phyloP scores from a whole-genome alignment of 1,284 basidiomycete species.

The Wallemia mellicola region DNA sequence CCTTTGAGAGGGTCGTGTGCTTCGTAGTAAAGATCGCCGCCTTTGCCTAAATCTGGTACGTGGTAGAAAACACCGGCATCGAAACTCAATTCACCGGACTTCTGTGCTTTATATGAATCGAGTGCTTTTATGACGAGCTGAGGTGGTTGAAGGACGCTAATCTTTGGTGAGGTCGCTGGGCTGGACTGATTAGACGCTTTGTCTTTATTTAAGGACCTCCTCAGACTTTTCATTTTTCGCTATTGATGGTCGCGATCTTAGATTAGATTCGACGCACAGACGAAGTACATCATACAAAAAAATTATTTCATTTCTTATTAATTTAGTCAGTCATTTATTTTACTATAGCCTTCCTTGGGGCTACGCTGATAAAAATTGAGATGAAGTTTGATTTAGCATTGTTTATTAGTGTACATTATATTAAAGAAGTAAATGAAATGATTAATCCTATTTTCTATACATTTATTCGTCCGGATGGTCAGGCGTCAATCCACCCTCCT shows the following conservation, averaged over 20 bases:
- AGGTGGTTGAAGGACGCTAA: neutral
- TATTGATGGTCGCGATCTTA: neutral
- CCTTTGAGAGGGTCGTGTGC: neutral
- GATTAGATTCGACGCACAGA: neutral
- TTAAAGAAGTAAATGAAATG: too few species aligned
- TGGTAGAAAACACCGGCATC: neutral
- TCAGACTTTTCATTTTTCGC: neutral
- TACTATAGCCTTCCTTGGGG: too few species aligned
- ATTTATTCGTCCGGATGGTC: neutral
- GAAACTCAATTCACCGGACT: neutral
- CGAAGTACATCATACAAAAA: too few species aligned
- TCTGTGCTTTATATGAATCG: neutral
- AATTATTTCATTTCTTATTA: too few species aligned
- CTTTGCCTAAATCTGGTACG: neutral
- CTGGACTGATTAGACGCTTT: neutral
- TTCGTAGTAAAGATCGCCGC: neutral
- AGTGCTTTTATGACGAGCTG: neutral
- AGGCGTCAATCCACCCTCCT: neutral
- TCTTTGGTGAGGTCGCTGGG: neutral
- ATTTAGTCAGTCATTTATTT: too few species aligned
- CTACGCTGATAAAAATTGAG: too few species aligned
- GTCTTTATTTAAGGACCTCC: neutral
- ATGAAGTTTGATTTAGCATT: too few species aligned
- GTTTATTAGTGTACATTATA: too few species aligned
- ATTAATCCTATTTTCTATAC: neutral